A percentile compares a stretch with the other conserved stretches of the same genome.
phyloP scores from a whole-genome alignment of 805 yeast genomes.

The Starmerella gropengiesseri region DNA sequence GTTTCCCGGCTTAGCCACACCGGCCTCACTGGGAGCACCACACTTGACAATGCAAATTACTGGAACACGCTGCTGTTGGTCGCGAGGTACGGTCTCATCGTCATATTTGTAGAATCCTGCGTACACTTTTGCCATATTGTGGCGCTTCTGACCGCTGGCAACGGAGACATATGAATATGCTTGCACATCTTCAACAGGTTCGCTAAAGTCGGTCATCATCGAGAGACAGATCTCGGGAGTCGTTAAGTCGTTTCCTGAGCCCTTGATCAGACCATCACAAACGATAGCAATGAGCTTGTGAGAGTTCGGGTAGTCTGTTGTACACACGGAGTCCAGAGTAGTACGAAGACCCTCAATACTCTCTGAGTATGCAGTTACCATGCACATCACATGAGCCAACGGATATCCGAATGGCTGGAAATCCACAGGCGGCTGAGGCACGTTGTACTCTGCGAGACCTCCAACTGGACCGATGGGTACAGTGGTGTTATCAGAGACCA shows the following conservation, averaged over 20 bases:
- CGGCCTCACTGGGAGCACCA: constrained; percentile 68
- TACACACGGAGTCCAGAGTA: constrained; percentile 84
- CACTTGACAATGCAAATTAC: constrained; percentile 69
- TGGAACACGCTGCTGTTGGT: constrained; percentile 76
- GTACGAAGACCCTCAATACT: constrained; percentile 76
- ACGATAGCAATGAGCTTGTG: constrained; percentile 76
- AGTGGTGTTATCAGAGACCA: constrained; percentile 4
- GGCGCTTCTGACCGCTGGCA: constrained; percentile 87
- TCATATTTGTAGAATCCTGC: constrained; percentile 88
- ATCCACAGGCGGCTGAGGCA: constrained; percentile 83
- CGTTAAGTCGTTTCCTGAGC: constrained; percentile 76
- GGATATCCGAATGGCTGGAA: constrained; percentile 83
- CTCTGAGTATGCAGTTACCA: constrained; percentile 93
- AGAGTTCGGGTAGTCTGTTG: constrained; percentile 90
- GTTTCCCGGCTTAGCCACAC: constrained; percentile 72
- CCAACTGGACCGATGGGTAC: constrained; percentile 25
- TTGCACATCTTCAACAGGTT: constrained; percentile 62
- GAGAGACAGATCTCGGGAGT: constrained; percentile 84
- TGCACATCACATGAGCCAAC: constrained; percentile 57
- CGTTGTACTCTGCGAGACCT: constrained; percentile 45
- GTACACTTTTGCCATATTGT: constrained; percentile 94
- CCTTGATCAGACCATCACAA: constrained; percentile 92
- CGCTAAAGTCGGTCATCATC: constrained; percentile 73
- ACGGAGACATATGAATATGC: constrained; percentile 90
- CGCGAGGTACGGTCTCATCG: constrained; percentile 59